Base-by-base conservation (phyloP, 345 rosid genomes). In the Orychophragmus violaceus region DNA sequence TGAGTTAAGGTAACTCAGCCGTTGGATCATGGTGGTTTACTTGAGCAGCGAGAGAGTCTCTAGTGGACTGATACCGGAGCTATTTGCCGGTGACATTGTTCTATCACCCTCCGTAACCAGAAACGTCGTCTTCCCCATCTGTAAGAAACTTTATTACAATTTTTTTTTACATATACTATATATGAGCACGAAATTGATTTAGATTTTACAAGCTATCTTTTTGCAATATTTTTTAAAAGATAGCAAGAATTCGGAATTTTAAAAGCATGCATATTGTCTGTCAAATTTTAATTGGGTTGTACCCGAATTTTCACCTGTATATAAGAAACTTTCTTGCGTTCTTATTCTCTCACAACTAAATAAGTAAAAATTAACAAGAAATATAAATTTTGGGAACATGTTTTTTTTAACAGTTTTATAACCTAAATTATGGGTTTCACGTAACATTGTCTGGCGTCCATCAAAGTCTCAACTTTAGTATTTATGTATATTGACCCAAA, bases 131-230 rank as follows among this genome's bases (percentile, higher is more conserved):
- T 33, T 53, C 32, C 16, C 33, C 17, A 70, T 55, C 65, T 72
- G 70, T 72, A 71, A 63, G 64, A 54, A 32, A 46, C 14, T 63
- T 63, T 22, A 23, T 41, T 41, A 41, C 21, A 41, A 22, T 24
- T 10, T 35, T 17, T 21, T 25, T 24, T 5, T 6, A 21, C 4
- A 36, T 12, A 21, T 46, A 12, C 45, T 30, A 23, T 23, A 36
- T 23, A 36, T 33, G 22, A 49, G 23, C 46, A 48, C 32, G 3
- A 48, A 42, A n/a, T 37, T 35, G 12, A 37, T 4, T 37, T 13
- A 5, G 17, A 13, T 37, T 37, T 37, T 37, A 37, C 10, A 35
- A 35, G 39, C 39, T 11, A 10, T 35, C n/a, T n/a, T n/a, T 9
- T n/a, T 12, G 16, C 42, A 36, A 6, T 13, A 12, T 13, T 6